Conservation (phyloP, 306 rosid species). For the Acacia confusa region DNA sequence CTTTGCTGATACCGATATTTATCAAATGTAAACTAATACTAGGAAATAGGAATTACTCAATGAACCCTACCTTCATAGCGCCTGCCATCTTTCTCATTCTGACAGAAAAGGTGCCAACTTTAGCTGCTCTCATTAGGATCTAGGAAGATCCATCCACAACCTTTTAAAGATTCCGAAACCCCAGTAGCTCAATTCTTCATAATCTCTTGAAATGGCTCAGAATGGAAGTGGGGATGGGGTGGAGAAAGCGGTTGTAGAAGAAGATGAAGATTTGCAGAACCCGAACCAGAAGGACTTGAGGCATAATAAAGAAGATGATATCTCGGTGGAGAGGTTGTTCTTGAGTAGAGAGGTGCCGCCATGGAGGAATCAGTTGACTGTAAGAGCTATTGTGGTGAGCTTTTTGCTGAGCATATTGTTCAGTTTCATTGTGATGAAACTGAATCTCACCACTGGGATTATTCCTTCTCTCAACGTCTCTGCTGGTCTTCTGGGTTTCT, state of each 20-base stretch:
- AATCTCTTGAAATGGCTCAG: not conserved
- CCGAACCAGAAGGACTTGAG: not conserved
- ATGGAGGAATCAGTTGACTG: conserved; percentile 26
- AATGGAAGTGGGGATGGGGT: conserved; percentile 8
- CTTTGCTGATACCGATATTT: not conserved
- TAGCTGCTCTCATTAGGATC: not conserved
- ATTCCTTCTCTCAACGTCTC: conserved; percentile 35
- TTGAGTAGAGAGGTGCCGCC: conserved; percentile 26
- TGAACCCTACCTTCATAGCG: not conserved
- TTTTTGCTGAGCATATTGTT: conserved; percentile 23
- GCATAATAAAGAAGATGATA: not conserved
- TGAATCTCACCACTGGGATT: conserved; percentile 32
- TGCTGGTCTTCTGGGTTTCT: conserved; percentile 34
- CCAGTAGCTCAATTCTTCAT: not conserved
- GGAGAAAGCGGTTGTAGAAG: not conserved
- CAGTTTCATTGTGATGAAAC: conserved; percentile 31
- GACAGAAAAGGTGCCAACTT: not conserved
- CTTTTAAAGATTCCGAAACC: not conserved
- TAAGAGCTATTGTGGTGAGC: conserved; percentile 34
- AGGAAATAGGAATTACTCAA: not conserved
- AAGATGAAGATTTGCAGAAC: not conserved
- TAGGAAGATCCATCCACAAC: not conserved
- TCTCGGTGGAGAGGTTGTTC: conserved; percentile 13
- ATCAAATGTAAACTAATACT: not conserved
- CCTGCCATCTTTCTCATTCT: not conserved